These are phyloP conservation scores for Xylaria sp. DNA, from an alignment of 2,329 filamentous ascomycete species.

Conservation along the genomic window DNA sequence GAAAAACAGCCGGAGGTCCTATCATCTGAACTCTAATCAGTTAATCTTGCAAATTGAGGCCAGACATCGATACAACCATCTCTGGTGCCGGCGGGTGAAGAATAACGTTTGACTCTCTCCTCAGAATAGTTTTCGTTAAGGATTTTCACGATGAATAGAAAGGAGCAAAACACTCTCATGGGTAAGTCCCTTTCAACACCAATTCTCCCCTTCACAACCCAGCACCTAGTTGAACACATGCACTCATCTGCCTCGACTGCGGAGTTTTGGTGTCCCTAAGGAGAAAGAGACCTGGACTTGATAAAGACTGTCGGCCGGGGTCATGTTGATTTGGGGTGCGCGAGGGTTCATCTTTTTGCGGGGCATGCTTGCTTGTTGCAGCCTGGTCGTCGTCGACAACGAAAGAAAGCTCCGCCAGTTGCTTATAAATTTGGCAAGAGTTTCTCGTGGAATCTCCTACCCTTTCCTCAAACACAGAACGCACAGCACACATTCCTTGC, in stretches of 20 bases:
- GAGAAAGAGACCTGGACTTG: background rate
- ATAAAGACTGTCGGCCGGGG: background rate
- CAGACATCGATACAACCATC: background rate
- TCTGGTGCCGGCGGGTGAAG: conserved; percentile 4
- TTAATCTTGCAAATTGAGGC: background rate
- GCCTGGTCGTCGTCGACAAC: background rate
- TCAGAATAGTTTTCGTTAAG: conserved; percentile 7
- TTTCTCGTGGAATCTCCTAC: background rate
- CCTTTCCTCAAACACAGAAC: background rate
- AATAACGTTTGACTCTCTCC: background rate
- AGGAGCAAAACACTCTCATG: conserved; percentile 45
- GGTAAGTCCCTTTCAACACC: conserved; percentile 40
- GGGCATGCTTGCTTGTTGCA: background rate
- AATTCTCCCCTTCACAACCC: background rate
- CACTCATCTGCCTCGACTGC: conserved; percentile 6
- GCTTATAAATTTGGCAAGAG: background rate
- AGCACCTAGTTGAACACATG: background rate
- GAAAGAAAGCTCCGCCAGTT: background rate
- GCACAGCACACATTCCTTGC: background rate
- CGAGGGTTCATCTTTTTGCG: background rate
- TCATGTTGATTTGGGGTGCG: background rate
- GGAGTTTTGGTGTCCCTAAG: background rate
- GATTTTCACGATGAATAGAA: conserved; percentile 43
- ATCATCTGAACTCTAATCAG: background rate
- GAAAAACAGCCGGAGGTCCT: background rate